phyloP scores from a whole-genome alignment of 768 basidiomycete genomes.

The Lentinula sp. region DNA sequence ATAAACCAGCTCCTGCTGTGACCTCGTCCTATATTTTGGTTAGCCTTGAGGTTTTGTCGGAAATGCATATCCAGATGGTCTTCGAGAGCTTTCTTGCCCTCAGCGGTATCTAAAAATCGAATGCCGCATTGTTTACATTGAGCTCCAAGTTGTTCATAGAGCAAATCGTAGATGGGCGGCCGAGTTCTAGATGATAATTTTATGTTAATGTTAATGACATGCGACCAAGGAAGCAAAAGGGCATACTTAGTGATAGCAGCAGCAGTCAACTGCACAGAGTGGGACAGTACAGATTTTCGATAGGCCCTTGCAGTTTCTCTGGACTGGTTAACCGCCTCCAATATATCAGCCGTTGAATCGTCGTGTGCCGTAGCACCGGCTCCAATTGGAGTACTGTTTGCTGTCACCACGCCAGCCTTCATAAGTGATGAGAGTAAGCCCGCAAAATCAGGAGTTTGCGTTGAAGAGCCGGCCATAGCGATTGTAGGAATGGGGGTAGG shows the following conservation, averaged over 20 bases:
- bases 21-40: conserved; percentile 73
- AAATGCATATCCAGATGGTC: conserved; percentile 97
- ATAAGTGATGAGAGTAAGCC: conserved; percentile 63
- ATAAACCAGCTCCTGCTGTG: conserved; percentile 91
- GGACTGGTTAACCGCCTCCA: conserved; percentile 30
- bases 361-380: conserved; percentile 37
- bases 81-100: conserved; percentile 74
- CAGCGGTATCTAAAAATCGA: conserved; percentile 68
- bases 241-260: conserved; percentile 70
- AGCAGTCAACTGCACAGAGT: conserved; percentile 57
- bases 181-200: conserved; percentile 37
- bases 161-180: conserved; percentile 53
- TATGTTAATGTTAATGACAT: not conserved
- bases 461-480: conserved; percentile 24
- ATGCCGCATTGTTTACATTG: conserved; percentile 95
- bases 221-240: not conserved
- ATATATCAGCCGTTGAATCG: conserved; percentile 20
- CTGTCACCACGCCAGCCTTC: conserved; percentile 73
- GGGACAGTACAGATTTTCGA: conserved; percentile 50
- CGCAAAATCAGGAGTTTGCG: conserved; percentile 37
- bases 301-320: conserved; percentile 52
- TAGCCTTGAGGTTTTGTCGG: conserved; percentile 81
- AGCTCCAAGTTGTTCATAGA: conserved; percentile 69
- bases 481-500: conserved; percentile 21
- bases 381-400: conserved; percentile 44